Percentiles rank a stretch among this genome's conserved stretches.
Conservation (phyloP, 2,329 filamentous ascomycete species). For the Teratosphaeria nubilosa region DNA sequence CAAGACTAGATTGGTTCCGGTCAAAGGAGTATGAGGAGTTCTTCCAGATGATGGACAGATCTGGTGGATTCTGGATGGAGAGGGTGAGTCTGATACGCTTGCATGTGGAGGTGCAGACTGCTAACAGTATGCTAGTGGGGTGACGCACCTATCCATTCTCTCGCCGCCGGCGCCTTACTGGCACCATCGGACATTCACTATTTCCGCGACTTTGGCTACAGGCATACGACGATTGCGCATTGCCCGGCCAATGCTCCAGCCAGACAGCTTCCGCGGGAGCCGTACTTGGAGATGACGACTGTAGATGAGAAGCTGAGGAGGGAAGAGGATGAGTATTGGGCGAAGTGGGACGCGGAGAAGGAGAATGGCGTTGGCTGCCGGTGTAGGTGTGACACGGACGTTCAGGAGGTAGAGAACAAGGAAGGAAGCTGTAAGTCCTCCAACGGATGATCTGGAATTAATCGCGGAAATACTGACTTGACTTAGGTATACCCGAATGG, state of each 20-base stretch:
- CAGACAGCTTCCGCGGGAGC: conserved; percentile 69
- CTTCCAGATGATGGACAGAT: conserved; percentile 97
- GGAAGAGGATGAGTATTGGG: conserved; percentile 96
- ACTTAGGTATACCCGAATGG: conserved; percentile 64
- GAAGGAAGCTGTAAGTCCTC: conserved; percentile 70
- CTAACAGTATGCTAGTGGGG: conserved; percentile 61
- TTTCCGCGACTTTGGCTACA: conserved; percentile 97
- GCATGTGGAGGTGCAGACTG: not conserved
- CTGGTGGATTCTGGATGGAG: conserved; percentile 98
- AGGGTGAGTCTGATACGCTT: conserved; percentile 49
- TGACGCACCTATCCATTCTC: conserved; percentile 94
- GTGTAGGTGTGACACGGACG: conserved; percentile 93
- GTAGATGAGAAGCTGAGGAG: conserved; percentile 54
- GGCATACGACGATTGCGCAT: conserved; percentile 97
- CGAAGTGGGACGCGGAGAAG: conserved; percentile 71
- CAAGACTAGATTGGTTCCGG: conserved; percentile 85
- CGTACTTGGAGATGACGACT: conserved; percentile 48
- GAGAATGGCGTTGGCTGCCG: conserved; percentile 96
- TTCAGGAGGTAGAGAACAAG: conserved; percentile 95
- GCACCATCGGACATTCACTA: conserved; percentile 83
- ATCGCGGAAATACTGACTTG: not conserved
- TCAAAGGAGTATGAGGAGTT: conserved; percentile 97
- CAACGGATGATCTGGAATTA: not conserved
- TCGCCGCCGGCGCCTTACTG: conserved; percentile 82
- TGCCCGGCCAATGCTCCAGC: conserved; percentile 91